Evolutionary conservation across 768 basidiomycete species (phyloP).

Genomic region (Boletus rubescentipes): DNA sequence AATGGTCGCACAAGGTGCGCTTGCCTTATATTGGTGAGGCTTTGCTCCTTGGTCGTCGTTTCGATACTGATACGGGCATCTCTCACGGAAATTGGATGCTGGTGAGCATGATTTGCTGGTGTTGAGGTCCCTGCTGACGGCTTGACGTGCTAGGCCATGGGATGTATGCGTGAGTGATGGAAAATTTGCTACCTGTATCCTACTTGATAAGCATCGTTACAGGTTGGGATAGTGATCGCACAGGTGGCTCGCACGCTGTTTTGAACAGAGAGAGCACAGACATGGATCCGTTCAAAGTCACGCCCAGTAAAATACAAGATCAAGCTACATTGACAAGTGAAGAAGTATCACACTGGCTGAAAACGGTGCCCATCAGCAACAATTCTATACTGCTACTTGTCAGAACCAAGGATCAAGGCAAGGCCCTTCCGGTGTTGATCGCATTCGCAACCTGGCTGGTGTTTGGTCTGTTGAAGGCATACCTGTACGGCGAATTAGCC

Average conservation of each 20-base stretch:
- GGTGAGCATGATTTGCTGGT: slow-evolving; percentile 45
- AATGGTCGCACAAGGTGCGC: slow-evolving; percentile 82
- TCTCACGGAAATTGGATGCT: slow-evolving; percentile 76
- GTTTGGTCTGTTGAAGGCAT: slow-evolving; percentile 74
- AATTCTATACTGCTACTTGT: neutral
- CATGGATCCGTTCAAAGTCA: slow-evolving; percentile 56
- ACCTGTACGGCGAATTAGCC: slow-evolving; percentile 39
- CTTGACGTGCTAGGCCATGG: slow-evolving; percentile 57
- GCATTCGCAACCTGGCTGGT: slow-evolving; percentile 76
- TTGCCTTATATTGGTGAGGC: slow-evolving; percentile 84
- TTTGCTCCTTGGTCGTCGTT: neutral
- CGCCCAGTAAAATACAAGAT: slow-evolving; percentile 28
- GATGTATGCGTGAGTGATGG: slow-evolving; percentile 68
- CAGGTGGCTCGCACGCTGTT: slow-evolving; percentile 65
- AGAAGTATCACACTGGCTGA: too few species aligned
- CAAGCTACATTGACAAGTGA: neutral
- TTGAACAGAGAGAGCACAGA: slow-evolving; percentile 36
- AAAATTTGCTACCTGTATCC: neutral
- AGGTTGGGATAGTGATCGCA: slow-evolving; percentile 88
- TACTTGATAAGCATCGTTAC: neutral
- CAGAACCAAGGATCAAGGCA: slow-evolving; percentile 48
- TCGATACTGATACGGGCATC: neutral
- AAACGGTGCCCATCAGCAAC: too few species aligned
- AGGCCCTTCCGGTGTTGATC: slow-evolving; percentile 61
- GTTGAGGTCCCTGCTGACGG: neutral